A percentile compares a stretch with the other conserved stretches of the same genome.
phyloP scores from a whole-genome alignment of 192 early-diverging fungal genomes.

The Kappamyces sp. region DNA sequence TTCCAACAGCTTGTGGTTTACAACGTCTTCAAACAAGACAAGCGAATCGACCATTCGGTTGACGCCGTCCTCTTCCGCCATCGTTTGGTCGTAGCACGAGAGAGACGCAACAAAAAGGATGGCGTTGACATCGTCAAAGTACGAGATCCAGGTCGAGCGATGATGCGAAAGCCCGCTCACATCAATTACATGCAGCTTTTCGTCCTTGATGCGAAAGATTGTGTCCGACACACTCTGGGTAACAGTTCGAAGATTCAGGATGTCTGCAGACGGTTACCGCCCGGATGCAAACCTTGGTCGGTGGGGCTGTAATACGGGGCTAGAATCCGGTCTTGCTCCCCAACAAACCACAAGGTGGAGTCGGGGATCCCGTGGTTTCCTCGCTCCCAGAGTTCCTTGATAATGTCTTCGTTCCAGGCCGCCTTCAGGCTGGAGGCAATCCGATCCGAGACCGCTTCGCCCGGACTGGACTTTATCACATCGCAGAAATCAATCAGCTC shows the following conservation, averaged over 20 bases:
- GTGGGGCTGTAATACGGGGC: slow-evolving; percentile 13
- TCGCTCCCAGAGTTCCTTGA: slow-evolving; percentile 1
- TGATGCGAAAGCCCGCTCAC: slow-evolving; percentile 12
- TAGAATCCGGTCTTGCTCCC: slow-evolving; percentile 1
- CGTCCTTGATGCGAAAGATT: slow-evolving; percentile 31
- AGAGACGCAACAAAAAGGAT: slow-evolving; percentile 14
- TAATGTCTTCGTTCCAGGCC: slow-evolving; percentile 30
- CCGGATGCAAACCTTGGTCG: slow-evolving; percentile 24
- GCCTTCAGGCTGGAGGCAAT: slow-evolving; percentile 21
- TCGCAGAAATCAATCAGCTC: neutral
- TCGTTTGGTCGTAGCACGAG: slow-evolving; percentile 11
- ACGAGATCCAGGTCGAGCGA: slow-evolving; percentile 49
- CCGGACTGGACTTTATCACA: neutral
- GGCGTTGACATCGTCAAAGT: slow-evolving; percentile 63
- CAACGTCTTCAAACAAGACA: slow-evolving; percentile 1
- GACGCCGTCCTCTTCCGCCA: slow-evolving; percentile 11
- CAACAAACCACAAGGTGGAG: neutral
- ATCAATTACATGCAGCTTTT: slow-evolving; percentile 12
- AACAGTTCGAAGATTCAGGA: slow-evolving; percentile 25
- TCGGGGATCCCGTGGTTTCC: neutral
- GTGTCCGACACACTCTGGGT: slow-evolving; percentile 36
- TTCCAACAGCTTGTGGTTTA: slow-evolving; percentile 10
- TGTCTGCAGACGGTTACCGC: slow-evolving; percentile 25
- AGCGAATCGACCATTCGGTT: slow-evolving; percentile 16
- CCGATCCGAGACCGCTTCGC: slow-evolving; percentile 2